A percentile compares a stretch with the other conserved stretches of the same genome.
Evolutionary conservation across 1,284 basidiomycete genomes (phyloP).

Genomic region (Leucocoprinus gongylophorus): DNA sequence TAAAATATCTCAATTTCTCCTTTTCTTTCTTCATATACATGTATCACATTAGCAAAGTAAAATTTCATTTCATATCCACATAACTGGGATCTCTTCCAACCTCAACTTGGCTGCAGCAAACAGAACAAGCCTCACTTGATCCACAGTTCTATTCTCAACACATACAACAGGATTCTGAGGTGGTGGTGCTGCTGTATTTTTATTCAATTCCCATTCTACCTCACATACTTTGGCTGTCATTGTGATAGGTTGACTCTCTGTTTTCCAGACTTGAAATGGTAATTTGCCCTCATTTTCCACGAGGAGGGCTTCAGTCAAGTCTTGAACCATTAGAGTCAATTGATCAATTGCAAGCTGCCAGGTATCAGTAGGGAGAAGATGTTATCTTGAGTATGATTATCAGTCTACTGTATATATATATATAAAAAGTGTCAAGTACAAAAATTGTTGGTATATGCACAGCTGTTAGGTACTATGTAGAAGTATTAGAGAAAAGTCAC

Average conservation of each 20-base stretch:
- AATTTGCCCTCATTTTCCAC: slow-evolving; percentile 13
- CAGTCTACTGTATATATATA: slow-evolving; percentile 20
- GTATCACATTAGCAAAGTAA: no score
- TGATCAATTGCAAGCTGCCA: slow-evolving; percentile 36
- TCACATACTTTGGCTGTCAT: slow-evolving; percentile 33
- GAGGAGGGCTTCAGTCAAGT: slow-evolving; percentile 22
- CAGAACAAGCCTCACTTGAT: slow-evolving; percentile 30
- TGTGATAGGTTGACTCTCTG: slow-evolving; percentile 30
- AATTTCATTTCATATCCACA: slow-evolving; percentile 15
- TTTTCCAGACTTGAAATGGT: slow-evolving; percentile 33
- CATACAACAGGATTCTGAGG: slow-evolving; percentile 30
- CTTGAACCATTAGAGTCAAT: slow-evolving; percentile 27
- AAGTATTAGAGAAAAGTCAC: slow-evolving; percentile 30
- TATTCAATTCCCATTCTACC: slow-evolving; percentile 29
- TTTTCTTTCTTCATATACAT: no score
- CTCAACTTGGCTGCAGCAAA: slow-evolving; percentile 33
- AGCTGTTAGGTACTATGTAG: slow-evolving; percentile 25
- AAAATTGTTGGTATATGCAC: slow-evolving; percentile 17
- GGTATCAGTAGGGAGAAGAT: slow-evolving; percentile 30
- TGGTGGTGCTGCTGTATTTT: slow-evolving; percentile 29
- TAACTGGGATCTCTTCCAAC: slow-evolving; percentile 34
- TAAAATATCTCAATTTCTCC: no score
- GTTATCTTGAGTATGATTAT: slow-evolving; percentile 32
- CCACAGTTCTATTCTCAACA: slow-evolving; percentile 21
- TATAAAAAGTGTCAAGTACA: neutral